These are phyloP conservation scores for Podospora pseudoanserina DNA, from an alignment of 495 filamentous ascomycete genomes.

Conservation along the genomic window DNA sequence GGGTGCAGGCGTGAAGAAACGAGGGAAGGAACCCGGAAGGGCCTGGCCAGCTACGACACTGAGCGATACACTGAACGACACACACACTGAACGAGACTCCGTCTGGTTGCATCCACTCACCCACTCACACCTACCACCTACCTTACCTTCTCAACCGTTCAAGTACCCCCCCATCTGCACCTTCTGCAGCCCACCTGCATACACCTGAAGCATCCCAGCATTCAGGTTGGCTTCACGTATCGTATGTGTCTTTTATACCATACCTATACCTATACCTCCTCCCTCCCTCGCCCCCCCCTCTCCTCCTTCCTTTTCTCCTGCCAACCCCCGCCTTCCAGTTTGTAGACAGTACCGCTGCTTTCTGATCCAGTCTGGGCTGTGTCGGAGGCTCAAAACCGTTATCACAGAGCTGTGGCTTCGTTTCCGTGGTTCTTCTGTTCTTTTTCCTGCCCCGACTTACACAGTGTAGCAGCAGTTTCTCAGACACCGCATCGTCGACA, in stretches of 20 bases:
- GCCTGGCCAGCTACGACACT: not conserved
- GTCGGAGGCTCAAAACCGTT: not conserved
- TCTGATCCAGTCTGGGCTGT: not conserved
- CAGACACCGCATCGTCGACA: not conserved
- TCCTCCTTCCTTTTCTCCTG: not conserved
- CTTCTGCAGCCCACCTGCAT: not conserved
- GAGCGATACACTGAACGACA: not conserved
- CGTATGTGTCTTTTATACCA: not conserved
- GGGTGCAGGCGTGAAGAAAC: not conserved
- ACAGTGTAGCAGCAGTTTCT: not conserved
- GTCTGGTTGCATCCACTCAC: not conserved
- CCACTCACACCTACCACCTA: not conserved
- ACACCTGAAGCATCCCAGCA: not conserved
- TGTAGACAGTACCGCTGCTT: not conserved
- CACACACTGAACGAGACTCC: not conserved
- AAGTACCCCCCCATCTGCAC: not conserved
- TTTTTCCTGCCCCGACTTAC: not conserved
- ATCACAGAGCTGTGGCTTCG: not conserved
- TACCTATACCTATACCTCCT: not conserved
- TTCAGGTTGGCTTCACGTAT: not conserved
- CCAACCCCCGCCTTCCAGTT: not conserved
- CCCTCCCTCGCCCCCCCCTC: not conserved
- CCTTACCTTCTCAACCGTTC: not conserved
- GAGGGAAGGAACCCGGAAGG: not conserved
- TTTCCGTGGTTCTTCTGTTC: not conserved